phyloP scores from a whole-genome alignment of 192 early-diverging fungal genomes.

The Endogone sp. region DNA sequence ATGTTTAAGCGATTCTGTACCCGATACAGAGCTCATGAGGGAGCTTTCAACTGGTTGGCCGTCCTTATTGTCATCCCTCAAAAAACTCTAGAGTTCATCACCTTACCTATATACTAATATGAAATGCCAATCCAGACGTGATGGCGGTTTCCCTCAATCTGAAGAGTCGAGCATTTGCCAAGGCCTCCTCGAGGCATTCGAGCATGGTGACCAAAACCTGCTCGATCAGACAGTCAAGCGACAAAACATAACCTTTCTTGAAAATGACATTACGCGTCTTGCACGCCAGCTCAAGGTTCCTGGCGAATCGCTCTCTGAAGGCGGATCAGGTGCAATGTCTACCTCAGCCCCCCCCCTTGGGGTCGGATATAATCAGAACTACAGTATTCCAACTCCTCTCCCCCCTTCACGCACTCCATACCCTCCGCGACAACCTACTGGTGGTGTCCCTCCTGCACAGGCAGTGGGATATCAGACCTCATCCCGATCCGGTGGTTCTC shows the following conservation, averaged over 20 bases:
- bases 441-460: not conserved
- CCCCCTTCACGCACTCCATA: not conserved
- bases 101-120: too few relatives aligned
- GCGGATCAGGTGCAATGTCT: not conserved
- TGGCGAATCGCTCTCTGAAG: conserved; percentile 18
- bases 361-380: not conserved
- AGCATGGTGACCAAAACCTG: conserved; percentile 57
- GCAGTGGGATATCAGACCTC: not conserved
- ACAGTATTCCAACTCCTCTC: not conserved
- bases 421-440: not conserved
- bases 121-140: too few relatives aligned
- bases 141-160: conserved; percentile 51
- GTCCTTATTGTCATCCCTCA: too few relatives aligned
- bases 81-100: too few relatives aligned
- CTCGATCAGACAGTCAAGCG: conserved; percentile 48
- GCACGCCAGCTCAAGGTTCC: conserved; percentile 39
- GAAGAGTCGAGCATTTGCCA: conserved; percentile 63
- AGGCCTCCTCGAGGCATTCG: conserved; percentile 58
- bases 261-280: conserved; percentile 58
- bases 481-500: not conserved
- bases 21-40: not conserved
- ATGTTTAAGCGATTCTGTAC: not conserved
- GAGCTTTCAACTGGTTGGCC: too few relatives aligned
- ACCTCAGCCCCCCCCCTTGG: not conserved
- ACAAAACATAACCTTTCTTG: conserved; percentile 57